Evolutionary conservation across 2,329 filamentous ascomycete species (phyloP).

Genomic region (Fusarium avenaceum): DNA sequence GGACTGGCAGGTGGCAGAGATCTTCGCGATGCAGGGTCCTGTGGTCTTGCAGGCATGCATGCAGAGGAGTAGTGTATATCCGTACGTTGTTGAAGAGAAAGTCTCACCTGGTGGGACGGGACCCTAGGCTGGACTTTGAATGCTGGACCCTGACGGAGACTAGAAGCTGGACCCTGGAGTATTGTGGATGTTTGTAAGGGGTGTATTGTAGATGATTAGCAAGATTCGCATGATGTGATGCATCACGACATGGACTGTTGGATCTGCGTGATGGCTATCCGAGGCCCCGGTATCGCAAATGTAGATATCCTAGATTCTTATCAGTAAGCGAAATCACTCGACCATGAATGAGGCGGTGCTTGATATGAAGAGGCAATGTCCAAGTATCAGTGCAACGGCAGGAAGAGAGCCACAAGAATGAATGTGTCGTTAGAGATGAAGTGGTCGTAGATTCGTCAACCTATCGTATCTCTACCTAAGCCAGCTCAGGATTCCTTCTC

Average conservation of each 20-base stretch:
- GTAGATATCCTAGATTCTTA: constrained; percentile 2
- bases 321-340: neutral
- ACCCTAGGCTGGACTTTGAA: neutral
- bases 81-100: neutral
- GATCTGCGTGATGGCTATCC: constrained; percentile 4
- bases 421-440: neutral
- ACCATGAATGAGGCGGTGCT: neutral
- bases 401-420: neutral
- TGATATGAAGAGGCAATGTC: neutral
- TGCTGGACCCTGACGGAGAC: neutral
- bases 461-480: constrained; percentile 5
- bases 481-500: neutral
- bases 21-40: constrained; percentile 24
- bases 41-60: neutral
- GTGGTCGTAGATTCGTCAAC: constrained; percentile 15
- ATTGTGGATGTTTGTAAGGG: neutral
- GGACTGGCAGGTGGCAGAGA: neutral
- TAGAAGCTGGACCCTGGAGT: neutral
- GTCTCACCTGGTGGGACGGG: constrained; percentile 20
- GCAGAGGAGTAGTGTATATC: neutral
- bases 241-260: neutral
- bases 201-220: neutral
- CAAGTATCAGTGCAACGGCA: constrained; percentile 2
- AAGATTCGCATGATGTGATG: neutral
- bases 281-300: constrained; percentile 1